phyloP scores from a whole-genome alignment of 371 early-diverging fungal genomes.

The Apophysomyces elegans region DNA sequence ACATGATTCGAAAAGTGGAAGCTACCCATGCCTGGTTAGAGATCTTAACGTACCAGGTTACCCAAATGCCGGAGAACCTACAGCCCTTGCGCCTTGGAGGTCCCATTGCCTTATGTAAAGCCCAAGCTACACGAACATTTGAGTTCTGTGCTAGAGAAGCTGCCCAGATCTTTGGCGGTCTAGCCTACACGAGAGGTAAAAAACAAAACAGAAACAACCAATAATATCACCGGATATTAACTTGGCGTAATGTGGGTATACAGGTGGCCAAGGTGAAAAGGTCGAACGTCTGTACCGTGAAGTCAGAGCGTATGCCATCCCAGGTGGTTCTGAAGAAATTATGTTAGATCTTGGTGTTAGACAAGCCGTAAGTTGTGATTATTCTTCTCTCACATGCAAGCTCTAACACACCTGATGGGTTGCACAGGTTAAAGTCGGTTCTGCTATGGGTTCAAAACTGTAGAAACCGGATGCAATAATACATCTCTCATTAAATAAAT shows the following conservation, averaged over 20 bases:
- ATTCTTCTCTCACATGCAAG: not conserved
- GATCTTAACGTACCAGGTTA: constrained; percentile 50
- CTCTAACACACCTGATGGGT: not conserved
- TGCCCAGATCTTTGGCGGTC: constrained; percentile 74
- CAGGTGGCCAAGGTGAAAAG: constrained; percentile 66
- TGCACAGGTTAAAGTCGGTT: constrained; percentile 55
- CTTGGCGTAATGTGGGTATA: not conserved
- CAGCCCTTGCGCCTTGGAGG: constrained; percentile 69
- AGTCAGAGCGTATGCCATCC: constrained; percentile 69
- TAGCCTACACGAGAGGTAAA: constrained; percentile 63
- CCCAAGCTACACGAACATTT: constrained; percentile 68
- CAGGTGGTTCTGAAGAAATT: constrained; percentile 72
- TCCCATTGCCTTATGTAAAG: constrained; percentile 72
- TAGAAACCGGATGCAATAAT: constrained; percentile 8
- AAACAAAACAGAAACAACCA: not conserved
- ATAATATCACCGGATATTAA: no score
- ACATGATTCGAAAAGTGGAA: constrained; percentile 77
- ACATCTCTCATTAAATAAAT: no score
- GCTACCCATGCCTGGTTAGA: constrained; percentile 78
- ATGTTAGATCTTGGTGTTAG: constrained; percentile 73
- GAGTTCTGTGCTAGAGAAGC: constrained; percentile 77
- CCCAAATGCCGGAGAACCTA: constrained; percentile 53
- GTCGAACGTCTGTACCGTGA: constrained; percentile 74
- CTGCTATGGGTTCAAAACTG: constrained; percentile 68
- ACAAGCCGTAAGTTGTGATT: constrained; percentile 58